These are phyloP conservation scores for Sarocladium strictum DNA, from an alignment of 2,329 filamentous ascomycete species.

Conservation along the genomic window DNA sequence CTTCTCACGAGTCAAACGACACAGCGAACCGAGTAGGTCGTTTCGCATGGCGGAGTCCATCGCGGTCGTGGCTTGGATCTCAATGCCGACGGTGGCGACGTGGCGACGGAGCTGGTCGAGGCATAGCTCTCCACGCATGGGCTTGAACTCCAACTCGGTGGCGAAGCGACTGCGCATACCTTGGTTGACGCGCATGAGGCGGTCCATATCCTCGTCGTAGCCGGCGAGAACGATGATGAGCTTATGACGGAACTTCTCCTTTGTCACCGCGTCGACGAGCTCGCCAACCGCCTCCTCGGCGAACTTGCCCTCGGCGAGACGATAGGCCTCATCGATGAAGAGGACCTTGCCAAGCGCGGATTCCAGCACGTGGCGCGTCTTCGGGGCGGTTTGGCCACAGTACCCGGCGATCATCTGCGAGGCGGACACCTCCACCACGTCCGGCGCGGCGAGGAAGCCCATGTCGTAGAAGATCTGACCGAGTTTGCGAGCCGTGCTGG, in stretches of 20 bases:
- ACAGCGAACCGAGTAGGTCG: constrained; percentile 29
- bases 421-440: constrained; percentile 61
- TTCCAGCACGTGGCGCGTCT: constrained; percentile 54
- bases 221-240: constrained; percentile 63
- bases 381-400: constrained; percentile 62
- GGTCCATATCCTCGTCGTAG: constrained; percentile 60
- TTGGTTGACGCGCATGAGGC: constrained; percentile 53
- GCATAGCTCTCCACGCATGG: constrained; percentile 38
- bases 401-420: constrained; percentile 64
- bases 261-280: constrained; percentile 43
- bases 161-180: constrained; percentile 60
- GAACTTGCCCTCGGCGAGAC: constrained; percentile 44
- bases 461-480: constrained; percentile 70
- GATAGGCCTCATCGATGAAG: constrained; percentile 67
- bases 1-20: constrained; percentile 33
- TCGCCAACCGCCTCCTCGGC: constrained; percentile 49
- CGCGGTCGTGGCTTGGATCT: constrained; percentile 20
- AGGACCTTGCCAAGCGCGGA: constrained; percentile 60
- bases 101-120: constrained; percentile 35
- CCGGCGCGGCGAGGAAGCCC: constrained; percentile 55
- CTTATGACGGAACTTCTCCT: constrained; percentile 51
- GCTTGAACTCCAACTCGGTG: constrained; percentile 51
- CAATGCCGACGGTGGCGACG: constrained; percentile 24
- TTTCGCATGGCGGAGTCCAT: constrained; percentile 19
- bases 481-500: constrained; percentile 62